Evolutionary conservation across 768 basidiomycete species (phyloP).

Genomic region (Trametes punicea): DNA sequence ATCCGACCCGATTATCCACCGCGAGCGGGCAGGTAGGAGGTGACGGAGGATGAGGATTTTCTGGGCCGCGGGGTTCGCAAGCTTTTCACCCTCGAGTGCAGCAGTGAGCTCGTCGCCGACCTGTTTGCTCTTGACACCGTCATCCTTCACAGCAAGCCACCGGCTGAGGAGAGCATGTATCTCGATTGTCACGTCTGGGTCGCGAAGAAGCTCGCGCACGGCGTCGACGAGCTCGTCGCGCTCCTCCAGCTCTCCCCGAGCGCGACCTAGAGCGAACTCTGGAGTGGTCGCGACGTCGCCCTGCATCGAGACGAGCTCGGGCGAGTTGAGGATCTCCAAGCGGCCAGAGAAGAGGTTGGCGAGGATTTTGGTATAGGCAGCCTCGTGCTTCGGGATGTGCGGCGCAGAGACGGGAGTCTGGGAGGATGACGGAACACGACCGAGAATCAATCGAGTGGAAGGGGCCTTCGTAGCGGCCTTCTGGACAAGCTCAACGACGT

Average conservation of each 20-base stretch:
- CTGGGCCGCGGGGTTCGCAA: conserved; percentile 44
- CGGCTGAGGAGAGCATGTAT: conserved; percentile 71
- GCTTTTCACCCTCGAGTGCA: conserved; percentile 39
- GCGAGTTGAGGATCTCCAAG: conserved; percentile 83
- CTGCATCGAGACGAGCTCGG: conserved; percentile 62
- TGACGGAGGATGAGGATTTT: conserved; percentile 57
- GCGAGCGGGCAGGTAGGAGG: conserved; percentile 64
- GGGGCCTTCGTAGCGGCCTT: conserved; percentile 36
- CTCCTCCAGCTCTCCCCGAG: conserved; percentile 76
- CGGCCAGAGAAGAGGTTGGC: conserved; percentile 74
- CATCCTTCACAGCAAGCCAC: conserved; percentile 75
- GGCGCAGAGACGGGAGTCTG: conserved; percentile 35
- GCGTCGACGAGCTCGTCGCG: conserved; percentile 63
- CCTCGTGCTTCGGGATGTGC: conserved; percentile 86
- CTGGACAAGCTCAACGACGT: conserved; percentile 53
- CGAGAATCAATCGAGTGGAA: conserved; percentile 48
- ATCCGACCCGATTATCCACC: conserved; percentile 98
- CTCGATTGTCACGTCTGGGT: conserved; percentile 44
- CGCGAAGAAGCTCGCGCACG: conserved; percentile 63
- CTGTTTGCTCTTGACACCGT: conserved; percentile 54
- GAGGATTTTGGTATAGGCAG: conserved; percentile 88
- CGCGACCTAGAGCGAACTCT: conserved; percentile 90
- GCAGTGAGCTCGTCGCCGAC: conserved; percentile 57
- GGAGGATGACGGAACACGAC: conserved; percentile 30
- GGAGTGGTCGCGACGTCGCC: conserved; percentile 84